Evolutionary conservation across 2,329 filamentous ascomycete species (phyloP), one percentile per base, ranked within the genome.

Genomic region (Xylogone sp.): DNA sequence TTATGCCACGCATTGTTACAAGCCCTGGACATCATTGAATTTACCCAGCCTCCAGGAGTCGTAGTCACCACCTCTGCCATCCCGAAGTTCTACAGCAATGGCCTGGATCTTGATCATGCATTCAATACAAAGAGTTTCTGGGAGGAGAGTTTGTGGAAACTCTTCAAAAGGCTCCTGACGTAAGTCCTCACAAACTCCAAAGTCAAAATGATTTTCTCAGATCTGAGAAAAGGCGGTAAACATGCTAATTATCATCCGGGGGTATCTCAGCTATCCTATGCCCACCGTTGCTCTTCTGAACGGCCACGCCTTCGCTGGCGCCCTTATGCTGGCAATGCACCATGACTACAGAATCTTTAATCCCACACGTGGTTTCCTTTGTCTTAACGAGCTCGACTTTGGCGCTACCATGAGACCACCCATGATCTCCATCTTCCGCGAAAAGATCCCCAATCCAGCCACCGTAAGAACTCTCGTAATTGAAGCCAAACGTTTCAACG

Each of bases 301-400:
- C 61, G 89, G 89, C 20, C 90, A 95, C 68, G 83, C 85, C 50
- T 94, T 91, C 67, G 90, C 89, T 5, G 89, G 82, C 44, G 89
- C 87, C n/a, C 74, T 92, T 54, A 92, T 94, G 84, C 74, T 87
- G 9, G 82, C 87, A 53, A 88, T 90, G 80, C 83, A 87, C 70
- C 88, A 92, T 69, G 88, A 93, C 71, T 94, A 94, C 72, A 82
- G 90, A 22, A 76, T 94, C 59, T 87, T 89, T 73, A 87, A 87
- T 63, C 79, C 85, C 0, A 64, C 75, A 1, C 75, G 79, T 19
- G 90, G 89, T n/a, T 92, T 83, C 69, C 68, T 88, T 39, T 93
- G 89, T 69, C 72, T 94, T 59, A 93, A 93, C 68, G 89, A 94
- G 71, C 75, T 94, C 13, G 84, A 91, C 58, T 87, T 94, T 55